These are phyloP conservation scores for Hypoxylon sp. DNA, from an alignment of 2,329 filamentous ascomycete genomes.

Conservation along the genomic window DNA sequence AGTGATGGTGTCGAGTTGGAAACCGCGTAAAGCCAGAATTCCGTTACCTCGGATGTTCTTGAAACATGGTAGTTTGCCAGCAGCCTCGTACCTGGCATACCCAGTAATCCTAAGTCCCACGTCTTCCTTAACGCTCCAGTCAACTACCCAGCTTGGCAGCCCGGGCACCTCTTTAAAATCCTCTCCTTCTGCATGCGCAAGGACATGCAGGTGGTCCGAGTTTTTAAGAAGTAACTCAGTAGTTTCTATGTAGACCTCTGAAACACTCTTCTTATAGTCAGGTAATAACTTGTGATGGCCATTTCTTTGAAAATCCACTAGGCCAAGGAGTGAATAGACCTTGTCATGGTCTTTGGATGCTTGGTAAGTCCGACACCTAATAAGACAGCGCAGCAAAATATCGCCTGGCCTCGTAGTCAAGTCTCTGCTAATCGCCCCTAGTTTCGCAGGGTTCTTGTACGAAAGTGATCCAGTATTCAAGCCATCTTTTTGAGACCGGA, in stretches of 20 bases:
- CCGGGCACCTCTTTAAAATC: slow-evolving; percentile 12
- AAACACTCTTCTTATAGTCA: slow-evolving; percentile 19
- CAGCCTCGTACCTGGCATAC: slow-evolving; percentile 31
- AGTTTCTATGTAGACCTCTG: slow-evolving; percentile 27
- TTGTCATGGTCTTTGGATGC: slow-evolving; percentile 30
- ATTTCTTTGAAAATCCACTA: slow-evolving; percentile 2
- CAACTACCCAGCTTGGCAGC: slow-evolving; percentile 34
- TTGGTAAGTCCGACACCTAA: slow-evolving; percentile 36
- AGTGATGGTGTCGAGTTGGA: slow-evolving; percentile 30
- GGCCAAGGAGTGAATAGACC: slow-evolving; percentile 33
- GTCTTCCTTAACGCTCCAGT: slow-evolving; percentile 36
- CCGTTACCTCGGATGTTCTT: slow-evolving; percentile 6
- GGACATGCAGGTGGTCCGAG: slow-evolving; percentile 29
- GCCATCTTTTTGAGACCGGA: slow-evolving; percentile 13
- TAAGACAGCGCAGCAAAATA: slow-evolving; percentile 30
- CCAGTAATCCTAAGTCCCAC: slow-evolving; percentile 35
- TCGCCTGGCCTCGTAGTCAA: neutral
- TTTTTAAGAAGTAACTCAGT: slow-evolving; percentile 29
- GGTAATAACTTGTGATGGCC: slow-evolving; percentile 17
- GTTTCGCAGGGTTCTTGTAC: slow-evolving; percentile 35
- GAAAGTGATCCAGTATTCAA: slow-evolving; percentile 18
- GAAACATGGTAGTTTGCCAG: slow-evolving; percentile 26
- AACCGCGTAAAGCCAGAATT: slow-evolving; percentile 20
- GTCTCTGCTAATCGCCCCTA: slow-evolving; percentile 26
- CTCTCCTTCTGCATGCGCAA: slow-evolving; percentile 36